phyloP scores from a whole-genome alignment of 1,284 basidiomycete species.

The Rhodotorula sp. region DNA sequence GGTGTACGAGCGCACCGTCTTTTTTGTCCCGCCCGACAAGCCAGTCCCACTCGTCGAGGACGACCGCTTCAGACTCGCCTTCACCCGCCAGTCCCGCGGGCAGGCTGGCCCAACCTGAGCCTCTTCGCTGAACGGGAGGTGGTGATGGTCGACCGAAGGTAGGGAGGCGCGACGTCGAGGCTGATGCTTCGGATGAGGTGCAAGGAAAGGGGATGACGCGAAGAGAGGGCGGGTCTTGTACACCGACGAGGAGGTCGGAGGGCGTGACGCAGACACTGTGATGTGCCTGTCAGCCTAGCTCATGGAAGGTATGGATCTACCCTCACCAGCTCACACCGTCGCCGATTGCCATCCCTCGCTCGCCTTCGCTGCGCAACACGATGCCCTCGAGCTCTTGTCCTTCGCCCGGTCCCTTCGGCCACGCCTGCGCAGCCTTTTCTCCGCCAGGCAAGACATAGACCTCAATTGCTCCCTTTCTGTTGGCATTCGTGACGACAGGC shows the following conservation, averaged over 20 bases:
- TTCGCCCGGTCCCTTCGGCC: constrained; percentile 34
- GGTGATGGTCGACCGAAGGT: background rate
- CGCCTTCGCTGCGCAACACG: constrained; percentile 20
- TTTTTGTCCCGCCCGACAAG: constrained; percentile 24
- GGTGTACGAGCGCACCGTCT: constrained; percentile 4
- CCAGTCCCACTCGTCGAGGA: constrained; percentile 37
- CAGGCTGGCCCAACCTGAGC: constrained; percentile 26
- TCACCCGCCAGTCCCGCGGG: background rate
- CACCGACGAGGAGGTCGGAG: constrained; percentile 34
- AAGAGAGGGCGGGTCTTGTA: constrained; percentile 39
- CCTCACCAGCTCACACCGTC: constrained; percentile 35
- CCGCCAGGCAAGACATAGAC: constrained; percentile 37
- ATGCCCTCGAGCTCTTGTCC: constrained; percentile 24
- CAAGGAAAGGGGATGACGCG: constrained; percentile 40
- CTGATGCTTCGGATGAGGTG: background rate
- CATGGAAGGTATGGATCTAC: no score
- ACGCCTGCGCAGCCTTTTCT: constrained; percentile 12
- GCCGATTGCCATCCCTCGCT: constrained; percentile 26
- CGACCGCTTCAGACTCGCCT: constrained; percentile 20
- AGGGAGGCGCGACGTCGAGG: background rate
- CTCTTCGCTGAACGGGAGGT: constrained; percentile 9
- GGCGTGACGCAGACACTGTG: constrained; percentile 37
- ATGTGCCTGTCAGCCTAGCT: rapidly evolving
- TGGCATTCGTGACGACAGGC: background rate
- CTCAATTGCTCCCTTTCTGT: background rate